A percentile compares a stretch with the other conserved stretches of the same genome.
phyloP scores from a whole-genome alignment of 2,329 filamentous ascomycete species.

The Fusarium clavum region DNA sequence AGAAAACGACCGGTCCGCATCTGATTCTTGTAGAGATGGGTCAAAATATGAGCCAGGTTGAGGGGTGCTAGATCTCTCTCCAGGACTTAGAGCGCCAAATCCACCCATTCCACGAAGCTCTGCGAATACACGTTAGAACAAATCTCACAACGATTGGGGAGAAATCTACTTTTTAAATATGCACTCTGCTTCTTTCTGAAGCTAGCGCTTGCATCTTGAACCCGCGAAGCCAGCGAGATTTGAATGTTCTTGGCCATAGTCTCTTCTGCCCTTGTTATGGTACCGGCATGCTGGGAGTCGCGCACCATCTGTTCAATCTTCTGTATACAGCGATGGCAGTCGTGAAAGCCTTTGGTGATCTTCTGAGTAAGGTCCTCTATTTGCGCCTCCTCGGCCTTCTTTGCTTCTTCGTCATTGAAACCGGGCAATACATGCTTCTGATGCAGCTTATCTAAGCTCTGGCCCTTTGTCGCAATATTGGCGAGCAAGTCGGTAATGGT shows the following conservation, averaged over 20 bases:
- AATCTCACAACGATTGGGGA: not conserved
- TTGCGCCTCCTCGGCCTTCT: slow-evolving; percentile 85
- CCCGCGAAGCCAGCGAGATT: slow-evolving; percentile 85
- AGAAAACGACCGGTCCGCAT: slow-evolving; percentile 91
- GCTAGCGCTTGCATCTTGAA: slow-evolving; percentile 89
- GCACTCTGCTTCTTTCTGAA: slow-evolving; percentile 98
- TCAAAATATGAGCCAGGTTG: slow-evolving; percentile 73
- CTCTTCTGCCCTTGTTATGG: slow-evolving; percentile 85
- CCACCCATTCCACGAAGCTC: slow-evolving; percentile 81
- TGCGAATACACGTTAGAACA: slow-evolving; percentile 50
- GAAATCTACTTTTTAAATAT: slow-evolving; percentile 84
- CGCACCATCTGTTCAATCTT: slow-evolving; percentile 87
- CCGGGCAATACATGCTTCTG: slow-evolving; percentile 97
- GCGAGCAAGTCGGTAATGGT: slow-evolving; percentile 87
- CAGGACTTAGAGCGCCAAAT: slow-evolving; percentile 60
- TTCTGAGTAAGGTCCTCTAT: slow-evolving; percentile 92
- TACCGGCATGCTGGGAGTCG: slow-evolving; percentile 78
- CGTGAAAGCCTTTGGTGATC: slow-evolving; percentile 89
- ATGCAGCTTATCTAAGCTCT: slow-evolving; percentile 89
- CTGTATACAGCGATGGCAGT: slow-evolving; percentile 90
- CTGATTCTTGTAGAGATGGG: slow-evolving; percentile 90
- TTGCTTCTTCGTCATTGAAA: slow-evolving; percentile 94
- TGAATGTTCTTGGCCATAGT: slow-evolving; percentile 97
- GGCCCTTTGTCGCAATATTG: slow-evolving; percentile 84
- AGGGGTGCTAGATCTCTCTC: slow-evolving; percentile 66